These are phyloP conservation scores for Fragaria ananassa DNA, from an alignment of 306 rosid genomes.

Conservation along the genomic window DNA sequence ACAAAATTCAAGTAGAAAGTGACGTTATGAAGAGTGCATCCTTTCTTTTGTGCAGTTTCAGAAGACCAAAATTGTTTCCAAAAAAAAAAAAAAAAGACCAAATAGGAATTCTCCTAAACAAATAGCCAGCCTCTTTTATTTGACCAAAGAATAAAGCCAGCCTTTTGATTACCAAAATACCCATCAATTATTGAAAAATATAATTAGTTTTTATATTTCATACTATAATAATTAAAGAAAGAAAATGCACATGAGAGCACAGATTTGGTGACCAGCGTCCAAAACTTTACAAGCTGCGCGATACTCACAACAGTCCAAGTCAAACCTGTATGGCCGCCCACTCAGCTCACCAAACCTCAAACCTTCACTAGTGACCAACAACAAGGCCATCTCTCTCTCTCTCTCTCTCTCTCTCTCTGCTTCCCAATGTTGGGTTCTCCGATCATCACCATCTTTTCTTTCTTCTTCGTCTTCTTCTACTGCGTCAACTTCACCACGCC, in stretches of 20 bases:
- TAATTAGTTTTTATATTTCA: background rate
- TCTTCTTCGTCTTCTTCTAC: conserved; percentile 15
- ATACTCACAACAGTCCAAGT: conserved; percentile 8
- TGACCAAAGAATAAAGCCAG: background rate
- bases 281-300: background rate
- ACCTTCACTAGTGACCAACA: background rate
- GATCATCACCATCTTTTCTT: background rate
- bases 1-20: background rate
- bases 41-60: background rate
- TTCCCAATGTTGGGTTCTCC: conserved; percentile 21
- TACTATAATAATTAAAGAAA: background rate
- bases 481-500: conserved; percentile 31
- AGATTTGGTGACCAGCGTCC: background rate
- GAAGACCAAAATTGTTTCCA: background rate
- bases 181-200: background rate
- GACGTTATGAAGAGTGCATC: background rate
- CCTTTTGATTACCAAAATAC: background rate
- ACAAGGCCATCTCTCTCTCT: background rate
- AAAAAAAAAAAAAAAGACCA: background rate
- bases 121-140: background rate
- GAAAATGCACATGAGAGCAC: background rate
- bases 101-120: background rate
- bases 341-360: background rate
- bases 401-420: background rate
- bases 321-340: conserved; percentile 6